Conservation (phyloP, 2,329 filamentous ascomycete genomes). For the Rutstroemia sp. region DNA sequence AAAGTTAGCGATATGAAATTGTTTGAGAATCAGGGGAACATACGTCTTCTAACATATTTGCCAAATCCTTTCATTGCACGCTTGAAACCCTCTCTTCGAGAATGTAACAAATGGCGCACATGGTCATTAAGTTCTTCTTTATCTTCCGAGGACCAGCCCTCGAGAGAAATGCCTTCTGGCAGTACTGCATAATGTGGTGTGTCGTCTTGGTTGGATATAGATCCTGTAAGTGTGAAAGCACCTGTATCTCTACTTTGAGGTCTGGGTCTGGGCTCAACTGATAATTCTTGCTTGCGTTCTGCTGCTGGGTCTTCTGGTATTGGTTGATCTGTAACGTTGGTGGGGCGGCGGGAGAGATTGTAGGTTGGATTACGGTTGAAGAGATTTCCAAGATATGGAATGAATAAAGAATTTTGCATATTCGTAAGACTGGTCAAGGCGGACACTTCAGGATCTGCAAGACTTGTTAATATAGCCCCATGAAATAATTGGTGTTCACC, state of each 20-base stretch:
- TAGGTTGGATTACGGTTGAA: constrained; percentile 77
- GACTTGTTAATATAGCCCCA: constrained; percentile 7
- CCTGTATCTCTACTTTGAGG: constrained; percentile 17
- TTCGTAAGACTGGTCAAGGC: constrained; percentile 81
- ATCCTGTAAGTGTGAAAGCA: constrained; percentile 39
- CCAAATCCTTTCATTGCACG: constrained; percentile 72
- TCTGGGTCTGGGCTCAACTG: constrained; percentile 9
- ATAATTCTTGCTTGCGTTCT: constrained; percentile 4
- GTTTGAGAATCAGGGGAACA: constrained; percentile 26
- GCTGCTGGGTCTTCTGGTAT: constrained; percentile 8
- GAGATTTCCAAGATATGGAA: constrained; percentile 70
- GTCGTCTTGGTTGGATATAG: constrained; percentile 59
- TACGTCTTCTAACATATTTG: constrained; percentile 66
- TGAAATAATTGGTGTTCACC: background rate
- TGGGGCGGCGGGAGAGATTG: constrained; percentile 45
- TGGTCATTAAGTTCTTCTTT: constrained; percentile 73
- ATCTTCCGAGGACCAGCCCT: constrained; percentile 69
- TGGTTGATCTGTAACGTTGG: constrained; percentile 10
- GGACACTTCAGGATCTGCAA: constrained; percentile 44
- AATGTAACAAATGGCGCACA: constrained; percentile 82
- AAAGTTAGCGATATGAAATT: constrained; percentile 13
- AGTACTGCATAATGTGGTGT: constrained; percentile 63
- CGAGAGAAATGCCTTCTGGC: constrained; percentile 63
- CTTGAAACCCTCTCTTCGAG: constrained; percentile 70
- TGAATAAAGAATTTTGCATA: constrained; percentile 81